Percentiles rank a stretch among this genome's conserved stretches.
These are phyloP conservation scores for Saussurea involucrata DNA, from an alignment of 129 eudicot species.

Conservation along the genomic window DNA sequence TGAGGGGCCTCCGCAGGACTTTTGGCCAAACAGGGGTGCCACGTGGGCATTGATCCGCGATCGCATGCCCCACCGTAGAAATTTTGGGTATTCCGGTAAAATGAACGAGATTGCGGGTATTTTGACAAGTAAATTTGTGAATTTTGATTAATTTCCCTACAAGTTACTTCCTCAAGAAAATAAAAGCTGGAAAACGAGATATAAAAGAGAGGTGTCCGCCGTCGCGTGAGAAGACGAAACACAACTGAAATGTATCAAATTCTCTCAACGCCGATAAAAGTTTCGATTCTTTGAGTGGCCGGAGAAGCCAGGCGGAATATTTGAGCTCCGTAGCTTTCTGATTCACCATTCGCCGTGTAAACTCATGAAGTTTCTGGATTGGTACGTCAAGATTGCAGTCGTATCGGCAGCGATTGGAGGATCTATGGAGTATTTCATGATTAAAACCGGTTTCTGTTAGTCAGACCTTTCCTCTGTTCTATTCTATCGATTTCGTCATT, in stretches of 20 bases:
- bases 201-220: not conserved
- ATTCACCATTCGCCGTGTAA: not conserved
- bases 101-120: too few species aligned
- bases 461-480: constrained; percentile 31
- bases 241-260: too few species aligned
- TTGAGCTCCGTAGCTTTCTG: not conserved
- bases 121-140: too few species aligned
- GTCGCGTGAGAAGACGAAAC: not conserved
- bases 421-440: constrained; percentile 94
- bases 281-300: not conserved
- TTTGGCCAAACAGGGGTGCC: too few species aligned
- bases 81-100: too few species aligned
- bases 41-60: too few species aligned
- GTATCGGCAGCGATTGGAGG: constrained; percentile 79
- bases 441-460: constrained; percentile 92
- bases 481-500: not conserved
- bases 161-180: too few species aligned
- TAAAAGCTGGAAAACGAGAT: not conserved
- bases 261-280: not conserved
- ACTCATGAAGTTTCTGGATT: constrained; percentile 75
- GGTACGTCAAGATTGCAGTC: constrained; percentile 78
- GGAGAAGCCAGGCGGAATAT: not conserved
- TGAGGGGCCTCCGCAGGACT: too few species aligned
- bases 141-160: too few species aligned
- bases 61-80: too few species aligned